Conservation (phyloP, 2,329 filamentous ascomycete species). For the Metarhizium humberi region DNA sequence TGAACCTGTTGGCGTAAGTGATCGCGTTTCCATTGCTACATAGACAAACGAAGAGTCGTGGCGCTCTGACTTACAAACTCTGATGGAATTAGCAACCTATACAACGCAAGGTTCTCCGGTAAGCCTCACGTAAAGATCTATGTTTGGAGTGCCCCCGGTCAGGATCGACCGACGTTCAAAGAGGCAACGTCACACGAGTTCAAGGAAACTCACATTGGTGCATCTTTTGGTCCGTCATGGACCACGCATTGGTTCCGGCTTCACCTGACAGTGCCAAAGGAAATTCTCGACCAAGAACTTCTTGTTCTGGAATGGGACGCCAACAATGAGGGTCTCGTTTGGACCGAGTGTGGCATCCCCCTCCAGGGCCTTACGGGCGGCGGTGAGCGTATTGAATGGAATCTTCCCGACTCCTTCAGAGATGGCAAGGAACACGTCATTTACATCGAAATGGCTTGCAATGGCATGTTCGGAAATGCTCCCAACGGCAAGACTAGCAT, state of each 20-base stretch:
- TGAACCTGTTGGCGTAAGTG: slow-evolving; percentile 63
- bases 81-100: slow-evolving; percentile 21
- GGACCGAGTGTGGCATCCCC: slow-evolving; percentile 81
- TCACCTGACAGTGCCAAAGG: slow-evolving; percentile 63
- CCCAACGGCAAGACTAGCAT: slow-evolving; percentile 69
- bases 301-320: slow-evolving; percentile 97
- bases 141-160: slow-evolving; percentile 74
- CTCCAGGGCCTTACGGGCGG: slow-evolving; percentile 87
- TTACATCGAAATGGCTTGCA: slow-evolving; percentile 98
- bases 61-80: neutral
- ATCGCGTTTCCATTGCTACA: slow-evolving; percentile 3
- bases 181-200: slow-evolving; percentile 73
- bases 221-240: slow-evolving; percentile 88
- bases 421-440: slow-evolving; percentile 82
- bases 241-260: slow-evolving; percentile 96
- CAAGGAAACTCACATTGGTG: slow-evolving; percentile 62
- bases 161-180: slow-evolving; percentile 74
- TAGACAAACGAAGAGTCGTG: slow-evolving; percentile 1
- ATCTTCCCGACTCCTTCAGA: slow-evolving; percentile 70
- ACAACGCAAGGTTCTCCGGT: slow-evolving; percentile 44
- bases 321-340: slow-evolving; percentile 89
- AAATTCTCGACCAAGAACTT: slow-evolving; percentile 65
- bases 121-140: slow-evolving; percentile 72
- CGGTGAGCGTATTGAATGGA: slow-evolving; percentile 84
- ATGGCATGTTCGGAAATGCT: slow-evolving; percentile 95